Evolutionary conservation across 441 rosid species (phyloP), one percentile per base, ranked within the genome.

Genomic region (Brassica balearica): DNA sequence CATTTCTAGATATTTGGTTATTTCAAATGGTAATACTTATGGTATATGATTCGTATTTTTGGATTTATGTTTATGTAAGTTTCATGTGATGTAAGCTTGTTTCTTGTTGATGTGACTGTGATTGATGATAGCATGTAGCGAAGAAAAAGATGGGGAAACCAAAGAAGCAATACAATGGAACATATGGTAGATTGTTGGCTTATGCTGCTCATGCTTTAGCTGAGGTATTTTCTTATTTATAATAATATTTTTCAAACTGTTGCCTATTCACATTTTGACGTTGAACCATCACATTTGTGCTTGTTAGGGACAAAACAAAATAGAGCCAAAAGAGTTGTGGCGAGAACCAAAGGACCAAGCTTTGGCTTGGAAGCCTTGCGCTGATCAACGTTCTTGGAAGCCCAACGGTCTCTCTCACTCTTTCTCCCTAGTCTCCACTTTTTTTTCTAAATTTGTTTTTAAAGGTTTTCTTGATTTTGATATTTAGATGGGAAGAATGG

Each of bases 301-400:
- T 59, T 29, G 48, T 14, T 74, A 89, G 89, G 87, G 87, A 29
- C 97, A 96, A 84, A 86, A 87, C 66, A 94, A 90, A 76, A 84
- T 86, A 14, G 98, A 92, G 80, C 99, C 98, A 1, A 94, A 94
- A 86, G 98, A 96, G 84, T 83, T 96, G 65, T 96, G 99, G 99
- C 82, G 83, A 78, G 98, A 90, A 75, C 97, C 97, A 0, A 86
- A 82, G 69, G 82, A 75, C 62, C 90, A 86, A 80, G 90, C 97
- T 82, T 87, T 96, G 76, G 90, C 92, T 58, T 94, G 98, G 98
- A 90, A 79, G 82, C 98, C 97, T 79, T 96, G 99, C 55, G 88
- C 99, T 19, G 89, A 96, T 83, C 92, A 87, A 61, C 93, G 90
- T 68, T 78, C 84, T 65, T 92, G 95, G 98, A 81, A 83, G 67